Percentiles rank a stretch among this genome's conserved stretches.
These are phyloP conservation scores for Zymoseptoria pseudotritici DNA, from an alignment of 2,329 filamentous ascomycete species.

Conservation along the genomic window DNA sequence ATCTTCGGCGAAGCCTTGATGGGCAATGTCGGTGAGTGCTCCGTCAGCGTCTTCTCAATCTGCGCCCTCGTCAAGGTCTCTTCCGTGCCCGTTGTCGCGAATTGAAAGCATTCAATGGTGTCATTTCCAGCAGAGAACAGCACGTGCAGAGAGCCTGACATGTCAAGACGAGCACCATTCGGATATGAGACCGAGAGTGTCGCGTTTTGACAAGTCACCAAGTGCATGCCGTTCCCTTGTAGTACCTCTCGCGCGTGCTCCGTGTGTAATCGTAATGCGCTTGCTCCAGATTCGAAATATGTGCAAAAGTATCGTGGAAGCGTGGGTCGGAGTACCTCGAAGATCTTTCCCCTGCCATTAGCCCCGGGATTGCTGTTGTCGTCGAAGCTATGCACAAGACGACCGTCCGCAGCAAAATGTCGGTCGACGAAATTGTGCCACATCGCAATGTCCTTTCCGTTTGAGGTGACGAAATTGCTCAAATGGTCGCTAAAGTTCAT, in stretches of 20 bases:
- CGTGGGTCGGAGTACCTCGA: slow-evolving; percentile 75
- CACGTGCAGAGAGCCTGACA: slow-evolving; percentile 63
- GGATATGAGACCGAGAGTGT: slow-evolving; percentile 87
- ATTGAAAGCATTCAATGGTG: slow-evolving; percentile 79
- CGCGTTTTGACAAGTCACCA: slow-evolving; percentile 67
- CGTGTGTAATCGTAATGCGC: slow-evolving; percentile 76
- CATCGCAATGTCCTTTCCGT: slow-evolving; percentile 60
- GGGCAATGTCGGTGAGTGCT: slow-evolving; percentile 44
- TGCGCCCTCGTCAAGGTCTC: slow-evolving; percentile 72
- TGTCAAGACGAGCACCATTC: slow-evolving; percentile 55
- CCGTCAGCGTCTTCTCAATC: slow-evolving; percentile 39
- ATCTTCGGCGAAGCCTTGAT: slow-evolving; percentile 44
- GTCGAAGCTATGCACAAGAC: slow-evolving; percentile 51
- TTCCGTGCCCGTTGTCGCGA: slow-evolving; percentile 66
- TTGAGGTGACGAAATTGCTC: slow-evolving; percentile 47
- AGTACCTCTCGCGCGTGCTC: slow-evolving; percentile 57
- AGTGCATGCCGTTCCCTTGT: slow-evolving; percentile 57
- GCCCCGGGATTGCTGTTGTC: slow-evolving; percentile 23
- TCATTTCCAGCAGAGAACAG: slow-evolving; percentile 66
- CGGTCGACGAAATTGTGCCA: slow-evolving; percentile 74
- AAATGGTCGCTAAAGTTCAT: slow-evolving; percentile 51
- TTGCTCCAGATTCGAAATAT: slow-evolving; percentile 79
- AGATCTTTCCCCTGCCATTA: slow-evolving; percentile 57
- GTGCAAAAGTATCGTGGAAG: slow-evolving; percentile 85
- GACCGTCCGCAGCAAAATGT: slow-evolving; percentile 72